Percentiles rank a stretch among this genome's conserved stretches.
Evolutionary conservation across 1,139 yeast species (phyloP).

Genomic region (Blastobotrys apis): DNA sequence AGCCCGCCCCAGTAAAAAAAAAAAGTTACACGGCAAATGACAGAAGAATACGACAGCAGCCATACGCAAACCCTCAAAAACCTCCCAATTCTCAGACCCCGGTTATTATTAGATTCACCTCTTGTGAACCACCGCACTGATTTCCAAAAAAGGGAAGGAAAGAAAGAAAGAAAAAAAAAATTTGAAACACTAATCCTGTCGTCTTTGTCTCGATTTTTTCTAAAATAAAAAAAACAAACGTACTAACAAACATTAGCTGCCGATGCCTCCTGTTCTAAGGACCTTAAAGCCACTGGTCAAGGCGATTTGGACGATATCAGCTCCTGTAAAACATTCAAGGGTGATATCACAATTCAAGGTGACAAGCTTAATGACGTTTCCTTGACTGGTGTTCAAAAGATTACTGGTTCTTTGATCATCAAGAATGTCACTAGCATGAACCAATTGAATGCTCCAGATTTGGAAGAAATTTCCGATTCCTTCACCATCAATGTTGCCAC

Average conservation of each 20-base stretch:
- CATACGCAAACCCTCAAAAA: too few species aligned
- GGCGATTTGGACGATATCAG: conserved; percentile 69
- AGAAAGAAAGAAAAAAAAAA: too few species aligned
- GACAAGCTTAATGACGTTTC: conserved; percentile 47
- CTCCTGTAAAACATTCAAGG: conserved; percentile 74
- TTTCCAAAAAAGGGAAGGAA: too few species aligned
- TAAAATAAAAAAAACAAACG: background rate
- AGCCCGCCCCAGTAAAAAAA: too few species aligned
- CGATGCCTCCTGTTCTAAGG: conserved; percentile 11
- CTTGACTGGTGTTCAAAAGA: conserved; percentile 53
- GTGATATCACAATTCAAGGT: conserved; percentile 62
- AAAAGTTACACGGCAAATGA: too few species aligned
- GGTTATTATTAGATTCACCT: too few species aligned
- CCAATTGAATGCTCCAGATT: conserved; percentile 69
- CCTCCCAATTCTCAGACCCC: too few species aligned
- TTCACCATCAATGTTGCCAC: conserved; percentile 63
- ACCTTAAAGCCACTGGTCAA: conserved; percentile 50
- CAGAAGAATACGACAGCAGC: too few species aligned
- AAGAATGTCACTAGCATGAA: conserved; percentile 60
- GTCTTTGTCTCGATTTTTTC: too few species aligned
- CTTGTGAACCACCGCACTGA: too few species aligned
- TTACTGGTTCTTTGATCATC: conserved; percentile 71
- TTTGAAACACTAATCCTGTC: background rate
- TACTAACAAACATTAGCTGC: conserved; percentile 1
- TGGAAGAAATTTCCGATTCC: conserved; percentile 69